Evolutionary conservation across 1,284 basidiomycete species (phyloP).

Genomic region (Phellopilus nigrolimitatus): DNA sequence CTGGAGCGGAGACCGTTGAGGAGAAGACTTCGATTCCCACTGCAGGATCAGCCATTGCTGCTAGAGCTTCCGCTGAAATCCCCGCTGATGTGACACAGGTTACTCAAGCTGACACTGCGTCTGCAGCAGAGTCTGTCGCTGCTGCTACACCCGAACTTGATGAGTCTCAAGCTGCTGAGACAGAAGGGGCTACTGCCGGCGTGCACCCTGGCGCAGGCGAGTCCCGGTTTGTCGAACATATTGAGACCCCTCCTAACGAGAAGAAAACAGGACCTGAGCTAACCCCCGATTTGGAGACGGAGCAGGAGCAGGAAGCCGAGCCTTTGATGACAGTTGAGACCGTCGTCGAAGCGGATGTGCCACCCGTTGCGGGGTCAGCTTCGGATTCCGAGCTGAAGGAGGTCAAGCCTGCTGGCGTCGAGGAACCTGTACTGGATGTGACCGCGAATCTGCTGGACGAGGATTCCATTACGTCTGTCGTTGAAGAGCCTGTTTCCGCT

Average conservation of each 20-base stretch:
- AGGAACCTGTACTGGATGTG: neutral
- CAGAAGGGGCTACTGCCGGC: conserved; percentile 1
- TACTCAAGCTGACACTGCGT: neutral
- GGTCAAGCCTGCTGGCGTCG: neutral
- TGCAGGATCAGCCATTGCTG: too few relatives aligned
- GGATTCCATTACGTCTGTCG: neutral
- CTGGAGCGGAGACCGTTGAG: too few relatives aligned
- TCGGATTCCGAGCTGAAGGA: neutral
- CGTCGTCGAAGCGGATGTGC: neutral
- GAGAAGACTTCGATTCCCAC: too few relatives aligned
- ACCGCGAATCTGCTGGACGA: neutral
- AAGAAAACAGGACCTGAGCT: neutral
- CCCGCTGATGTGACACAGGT: neutral
- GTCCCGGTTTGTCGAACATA: conserved; percentile 18
- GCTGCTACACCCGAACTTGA: neutral
- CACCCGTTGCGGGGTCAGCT: neutral
- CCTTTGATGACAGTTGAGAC: neutral
- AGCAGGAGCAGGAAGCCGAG: neutral
- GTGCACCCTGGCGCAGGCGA: conserved; percentile 12
- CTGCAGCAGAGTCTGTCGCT: neutral
- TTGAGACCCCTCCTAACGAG: conserved; percentile 10
- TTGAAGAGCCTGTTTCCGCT: neutral
- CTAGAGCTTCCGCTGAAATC: too few relatives aligned
- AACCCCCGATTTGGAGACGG: neutral
- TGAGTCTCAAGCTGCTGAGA: conserved; percentile 1